Conservation (phyloP, 805 yeast genomes). For the Kuraishia floccosa region DNA sequence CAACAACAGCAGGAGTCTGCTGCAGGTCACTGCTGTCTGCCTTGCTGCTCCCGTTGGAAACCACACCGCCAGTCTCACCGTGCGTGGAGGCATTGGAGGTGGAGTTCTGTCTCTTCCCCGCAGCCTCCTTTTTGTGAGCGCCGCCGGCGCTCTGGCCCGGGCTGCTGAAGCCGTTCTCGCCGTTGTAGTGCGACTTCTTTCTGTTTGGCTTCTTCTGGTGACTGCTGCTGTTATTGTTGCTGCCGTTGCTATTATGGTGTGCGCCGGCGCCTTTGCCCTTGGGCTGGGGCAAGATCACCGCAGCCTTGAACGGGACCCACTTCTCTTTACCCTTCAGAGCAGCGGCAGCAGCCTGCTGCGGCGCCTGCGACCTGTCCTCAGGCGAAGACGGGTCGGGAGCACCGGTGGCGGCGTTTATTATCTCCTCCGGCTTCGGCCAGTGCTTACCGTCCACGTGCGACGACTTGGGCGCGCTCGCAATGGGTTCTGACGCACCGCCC, state of each 20-base stretch:
- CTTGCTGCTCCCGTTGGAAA: no score
- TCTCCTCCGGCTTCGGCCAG: conserved; percentile 25
- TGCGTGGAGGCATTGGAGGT: no score
- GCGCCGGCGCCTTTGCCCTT: conserved; percentile 1
- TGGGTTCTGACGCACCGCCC: conserved; percentile 20
- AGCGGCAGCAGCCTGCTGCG: conserved; percentile 6
- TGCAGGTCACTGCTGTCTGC: no score
- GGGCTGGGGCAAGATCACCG: conserved; percentile 29
- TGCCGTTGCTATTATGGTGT: not conserved
- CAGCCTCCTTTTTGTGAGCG: no score
- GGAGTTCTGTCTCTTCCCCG: no score
- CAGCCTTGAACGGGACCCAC: conserved; percentile 63
- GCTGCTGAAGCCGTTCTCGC: conserved; percentile 1
- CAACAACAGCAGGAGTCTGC: no score
- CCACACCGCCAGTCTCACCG: no score
- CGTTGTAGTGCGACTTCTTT: conserved; percentile 3
- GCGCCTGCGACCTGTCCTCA: conserved; percentile 10
- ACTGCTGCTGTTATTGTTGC: conserved; percentile 2
- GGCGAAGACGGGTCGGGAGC: conserved; percentile 10
- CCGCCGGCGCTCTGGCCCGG: no score
- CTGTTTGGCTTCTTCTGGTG: conserved; percentile 4
- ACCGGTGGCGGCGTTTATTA: conserved; percentile 9
- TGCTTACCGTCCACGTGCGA: conserved; percentile 10
- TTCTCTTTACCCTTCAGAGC: conserved; percentile 40
- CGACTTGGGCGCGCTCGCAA: not conserved